Percentiles rank a stretch among this genome's conserved stretches.
Conservation (phyloP, 192 early-diverging fungal species). For the Backusella tarrabulga region DNA sequence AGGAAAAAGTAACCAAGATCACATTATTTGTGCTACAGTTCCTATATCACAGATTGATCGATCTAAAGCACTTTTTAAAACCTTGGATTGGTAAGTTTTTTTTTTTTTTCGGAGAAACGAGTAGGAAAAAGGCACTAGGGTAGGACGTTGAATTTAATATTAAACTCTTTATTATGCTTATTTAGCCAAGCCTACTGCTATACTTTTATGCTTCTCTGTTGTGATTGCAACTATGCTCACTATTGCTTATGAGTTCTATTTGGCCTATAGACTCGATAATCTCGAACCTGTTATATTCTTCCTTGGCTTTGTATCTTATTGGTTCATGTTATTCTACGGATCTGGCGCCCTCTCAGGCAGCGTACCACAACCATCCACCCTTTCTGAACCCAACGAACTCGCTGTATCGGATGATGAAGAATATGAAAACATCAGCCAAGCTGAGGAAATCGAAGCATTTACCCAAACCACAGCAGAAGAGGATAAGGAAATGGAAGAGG, state of each 20-base stretch:
- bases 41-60: neutral
- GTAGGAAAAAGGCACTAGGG: neutral
- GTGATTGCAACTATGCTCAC: neutral
- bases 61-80: neutral
- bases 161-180: neutral
- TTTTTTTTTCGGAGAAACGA: neutral
- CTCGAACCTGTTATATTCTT: conserved; percentile 22
- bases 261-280: neutral
- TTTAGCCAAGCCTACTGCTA: conserved; percentile 1
- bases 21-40: neutral
- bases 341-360: neutral
- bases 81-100: conserved; percentile 7
- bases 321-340: conserved; percentile 1
- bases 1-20: neutral
- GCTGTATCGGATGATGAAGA: neutral
- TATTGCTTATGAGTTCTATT: conserved; percentile 15
- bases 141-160: neutral
- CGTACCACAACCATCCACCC: neutral
- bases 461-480: conserved; percentile 12
- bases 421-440: neutral
- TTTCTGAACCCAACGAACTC: neutral
- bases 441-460: conserved; percentile 7
- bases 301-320: neutral
- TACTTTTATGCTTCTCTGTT: neutral
- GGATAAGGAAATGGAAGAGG: conserved; percentile 23